Evolutionary conservation across 768 basidiomycete genomes (phyloP), one percentile per base, ranked within the genome.

Genomic region (Phlebiopsis flavidoalba): DNA sequence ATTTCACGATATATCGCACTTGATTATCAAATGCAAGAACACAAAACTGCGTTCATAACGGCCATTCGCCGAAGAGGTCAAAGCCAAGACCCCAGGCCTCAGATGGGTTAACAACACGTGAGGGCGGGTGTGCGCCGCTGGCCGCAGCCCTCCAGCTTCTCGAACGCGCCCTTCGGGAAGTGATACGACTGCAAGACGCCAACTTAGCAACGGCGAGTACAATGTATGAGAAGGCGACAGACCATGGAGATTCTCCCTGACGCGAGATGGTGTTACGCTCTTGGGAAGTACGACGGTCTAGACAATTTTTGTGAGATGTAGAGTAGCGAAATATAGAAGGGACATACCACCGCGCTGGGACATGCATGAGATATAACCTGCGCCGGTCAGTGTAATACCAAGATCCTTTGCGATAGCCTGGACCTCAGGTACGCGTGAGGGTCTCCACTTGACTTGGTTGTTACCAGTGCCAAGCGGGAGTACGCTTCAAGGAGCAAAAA

Each of bases 231-330:
- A 26, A 21, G 19, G 12, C 10, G 48, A 49, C 48, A 3, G 3
- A 83, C 88, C 73, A n/a, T 84, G 76, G 46, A 86, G 73, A 75
- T 93, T 93, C 70, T 89, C 88, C 59, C 79, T 74, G 36, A 93
- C 78, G 31, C 88, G 82, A 48, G 80, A 79, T 11, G 87, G 77
- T 3, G 84, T 86, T 14, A 91, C 88, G 63, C 86, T 89, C 79
- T 92, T 93, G 1, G 91, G 88, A 11, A 93, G 77, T 7, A 87
- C 87, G 58, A 87, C 76, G 51, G 85, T 84, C 87, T 88, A 64
- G 26, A 33, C 14, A 12, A 37, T 6, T 22, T 36, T n/a, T 8
- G 33, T 53, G 14, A 19, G 33, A n/a, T n/a, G 22, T 5, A 17
- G 33, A 40, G 43, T n/a, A 14, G 1, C 4, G 26, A 8, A 61